Evolutionary conservation across 371 early-diverging fungal species (phyloP).

Genomic region (Racocetra persica): DNA sequence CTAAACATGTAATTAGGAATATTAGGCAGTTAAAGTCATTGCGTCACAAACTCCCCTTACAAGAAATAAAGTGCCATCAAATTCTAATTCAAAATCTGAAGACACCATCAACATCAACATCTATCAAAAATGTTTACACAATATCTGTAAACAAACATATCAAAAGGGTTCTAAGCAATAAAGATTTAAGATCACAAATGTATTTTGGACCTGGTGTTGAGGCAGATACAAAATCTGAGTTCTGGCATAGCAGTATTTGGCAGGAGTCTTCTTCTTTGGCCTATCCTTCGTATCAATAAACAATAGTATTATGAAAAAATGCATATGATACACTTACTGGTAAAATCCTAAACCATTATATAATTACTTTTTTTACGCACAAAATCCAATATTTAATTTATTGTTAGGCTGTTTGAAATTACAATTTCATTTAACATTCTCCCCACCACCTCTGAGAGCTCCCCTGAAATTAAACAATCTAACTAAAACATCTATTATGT

Average conservation of each 20-base stretch:
- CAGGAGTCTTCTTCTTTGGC: not conserved
- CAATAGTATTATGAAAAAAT: no score
- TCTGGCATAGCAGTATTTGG: slow-evolving; percentile 6
- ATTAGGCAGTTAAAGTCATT: not conserved
- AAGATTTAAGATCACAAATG: not conserved
- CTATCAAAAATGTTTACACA: not conserved
- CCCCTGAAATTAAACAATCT: no score
- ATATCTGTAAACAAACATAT: not conserved
- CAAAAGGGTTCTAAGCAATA: not conserved
- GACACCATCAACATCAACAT: not conserved
- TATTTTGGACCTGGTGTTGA: not conserved
- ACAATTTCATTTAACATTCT: no score
- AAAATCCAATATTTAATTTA: no score
- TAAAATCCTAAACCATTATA: no score
- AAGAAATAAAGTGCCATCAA: not conserved
- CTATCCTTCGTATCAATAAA: not conserved
- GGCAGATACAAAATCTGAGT: not conserved
- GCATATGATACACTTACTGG: no score
- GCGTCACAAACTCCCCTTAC: not conserved
- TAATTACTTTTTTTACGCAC: no score
- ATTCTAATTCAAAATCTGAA: not conserved
- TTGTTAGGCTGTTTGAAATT: no score
- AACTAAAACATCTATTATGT: no score
- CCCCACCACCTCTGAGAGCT: no score
- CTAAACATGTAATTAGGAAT: not conserved